Conservation (phyloP, 139 green algal species). For the Zygnema circumcarinatum region DNA sequence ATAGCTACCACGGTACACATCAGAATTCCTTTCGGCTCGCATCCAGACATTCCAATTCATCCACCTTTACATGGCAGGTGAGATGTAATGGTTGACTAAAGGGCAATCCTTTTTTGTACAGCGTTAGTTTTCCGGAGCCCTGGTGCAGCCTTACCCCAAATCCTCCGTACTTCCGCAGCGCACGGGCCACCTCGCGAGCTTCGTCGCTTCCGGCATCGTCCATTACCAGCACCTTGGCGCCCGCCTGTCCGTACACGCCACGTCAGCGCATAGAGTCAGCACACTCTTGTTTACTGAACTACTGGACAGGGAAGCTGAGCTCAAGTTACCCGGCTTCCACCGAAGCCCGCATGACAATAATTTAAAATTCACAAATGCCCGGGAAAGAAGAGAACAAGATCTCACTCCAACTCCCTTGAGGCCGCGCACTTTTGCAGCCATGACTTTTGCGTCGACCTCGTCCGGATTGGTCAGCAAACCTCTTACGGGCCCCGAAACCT, state of each 20-base stretch:
- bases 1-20: too few species aligned
- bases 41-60: too few species aligned
- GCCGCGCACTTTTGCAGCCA: conserved; percentile 18
- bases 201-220: background rate
- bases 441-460: conserved; percentile 17
- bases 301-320: too few species aligned
- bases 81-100: too few species aligned
- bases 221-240: background rate
- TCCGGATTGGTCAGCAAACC: conserved; percentile 18
- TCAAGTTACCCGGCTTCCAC: too few species aligned
- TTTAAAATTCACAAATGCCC: background rate
- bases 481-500: background rate
- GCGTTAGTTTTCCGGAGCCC: too few species aligned
- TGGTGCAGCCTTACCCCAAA: background rate
- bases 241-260: too few species aligned
- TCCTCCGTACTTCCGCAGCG: background rate
- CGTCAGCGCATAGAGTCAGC: too few species aligned
- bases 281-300: too few species aligned
- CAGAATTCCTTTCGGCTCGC: too few species aligned
- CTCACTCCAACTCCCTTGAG: conserved; percentile 31
- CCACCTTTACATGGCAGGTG: too few species aligned
- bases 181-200: background rate
- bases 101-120: too few species aligned
- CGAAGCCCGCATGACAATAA: background rate
- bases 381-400: background rate